These are phyloP conservation scores for Colletotrichum sp. DNA, from an alignment of 2,329 filamentous ascomycete species.

Conservation along the genomic window DNA sequence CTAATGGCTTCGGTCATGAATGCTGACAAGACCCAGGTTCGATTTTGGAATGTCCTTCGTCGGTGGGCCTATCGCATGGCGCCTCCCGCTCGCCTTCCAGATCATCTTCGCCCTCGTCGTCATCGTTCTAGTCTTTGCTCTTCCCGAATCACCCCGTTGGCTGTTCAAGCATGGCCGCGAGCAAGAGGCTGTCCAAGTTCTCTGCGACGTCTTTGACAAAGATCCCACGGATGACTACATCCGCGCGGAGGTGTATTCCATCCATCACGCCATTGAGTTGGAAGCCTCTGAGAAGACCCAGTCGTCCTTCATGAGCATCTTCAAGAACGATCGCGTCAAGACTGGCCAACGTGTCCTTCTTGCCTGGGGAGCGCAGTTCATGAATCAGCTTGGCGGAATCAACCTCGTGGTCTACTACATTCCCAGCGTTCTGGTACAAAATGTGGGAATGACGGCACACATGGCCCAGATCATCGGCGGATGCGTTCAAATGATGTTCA, in stretches of 20 bases:
- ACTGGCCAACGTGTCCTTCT: conserved; percentile 50
- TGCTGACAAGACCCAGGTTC: conserved; percentile 20
- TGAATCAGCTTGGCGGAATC: conserved; percentile 55
- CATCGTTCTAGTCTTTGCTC: conserved; percentile 37
- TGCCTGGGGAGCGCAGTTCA: conserved; percentile 51
- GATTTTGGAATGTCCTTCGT: conserved; percentile 41
- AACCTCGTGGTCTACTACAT: conserved; percentile 48
- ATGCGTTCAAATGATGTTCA: conserved; percentile 42
- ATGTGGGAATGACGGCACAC: conserved; percentile 33
- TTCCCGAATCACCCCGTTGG: conserved; percentile 47
- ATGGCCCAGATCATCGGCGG: conserved; percentile 39
- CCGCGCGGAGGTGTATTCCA: conserved; percentile 38
- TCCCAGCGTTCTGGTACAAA: conserved; percentile 34
- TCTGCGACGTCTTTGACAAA: conserved; percentile 45
- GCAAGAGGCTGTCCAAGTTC: conserved; percentile 39
- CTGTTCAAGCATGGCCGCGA: conserved; percentile 39
- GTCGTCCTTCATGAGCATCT: conserved; percentile 43
- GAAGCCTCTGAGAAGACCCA: conserved; percentile 34
- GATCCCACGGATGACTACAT: conserved; percentile 35
- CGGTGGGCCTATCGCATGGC: conserved; percentile 28
- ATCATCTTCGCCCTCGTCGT: conserved; percentile 37
- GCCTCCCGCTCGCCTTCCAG: conserved; percentile 34
- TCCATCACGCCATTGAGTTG: conserved; percentile 45
- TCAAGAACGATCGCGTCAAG: conserved; percentile 46
- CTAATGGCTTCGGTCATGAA: not conserved